Conservation (phyloP, 2,329 filamentous ascomycete species). For the Parastagonospora avenae region DNA sequence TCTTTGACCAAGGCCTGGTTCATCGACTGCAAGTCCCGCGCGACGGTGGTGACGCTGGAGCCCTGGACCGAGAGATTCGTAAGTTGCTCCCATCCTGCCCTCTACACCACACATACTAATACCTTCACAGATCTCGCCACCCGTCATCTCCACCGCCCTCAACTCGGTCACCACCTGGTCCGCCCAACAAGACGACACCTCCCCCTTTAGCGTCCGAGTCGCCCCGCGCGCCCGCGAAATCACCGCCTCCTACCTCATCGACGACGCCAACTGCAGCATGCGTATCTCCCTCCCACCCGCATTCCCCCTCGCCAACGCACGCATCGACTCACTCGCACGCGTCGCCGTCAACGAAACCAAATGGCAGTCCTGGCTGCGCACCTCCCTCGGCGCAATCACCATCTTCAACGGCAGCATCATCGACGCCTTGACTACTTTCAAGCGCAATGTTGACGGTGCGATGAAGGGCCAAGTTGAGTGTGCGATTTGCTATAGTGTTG, state of each 20-base stretch:
- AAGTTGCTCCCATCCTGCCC: background rate
- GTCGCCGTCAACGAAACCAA: conserved; percentile 89
- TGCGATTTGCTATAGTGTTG: conserved; percentile 95
- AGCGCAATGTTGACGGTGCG: conserved; percentile 82
- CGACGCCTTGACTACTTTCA: conserved; percentile 84
- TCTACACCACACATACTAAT: background rate
- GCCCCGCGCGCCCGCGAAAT: conserved; percentile 75
- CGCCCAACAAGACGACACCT: conserved; percentile 45
- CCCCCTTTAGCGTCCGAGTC: conserved; percentile 70
- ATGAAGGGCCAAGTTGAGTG: conserved; percentile 94
- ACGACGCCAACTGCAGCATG: conserved; percentile 84
- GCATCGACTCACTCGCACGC: conserved; percentile 76
- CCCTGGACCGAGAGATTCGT: conserved; percentile 79
- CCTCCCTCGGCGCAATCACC: conserved; percentile 88
- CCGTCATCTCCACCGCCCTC: conserved; percentile 69
- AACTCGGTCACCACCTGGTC: conserved; percentile 73
- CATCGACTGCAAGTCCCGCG: conserved; percentile 75
- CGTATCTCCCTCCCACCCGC: conserved; percentile 78
- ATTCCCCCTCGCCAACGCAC: conserved; percentile 81
- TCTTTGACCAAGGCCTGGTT: conserved; percentile 84
- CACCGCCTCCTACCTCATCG: conserved; percentile 82
- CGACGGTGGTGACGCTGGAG: conserved; percentile 80
- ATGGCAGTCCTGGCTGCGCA: conserved; percentile 90
- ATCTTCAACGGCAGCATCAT: conserved; percentile 90
- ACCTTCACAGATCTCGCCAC: conserved; percentile 64